Base-by-base conservation (phyloP, 768 basidiomycete genomes). In the Panellus pusillus region DNA sequence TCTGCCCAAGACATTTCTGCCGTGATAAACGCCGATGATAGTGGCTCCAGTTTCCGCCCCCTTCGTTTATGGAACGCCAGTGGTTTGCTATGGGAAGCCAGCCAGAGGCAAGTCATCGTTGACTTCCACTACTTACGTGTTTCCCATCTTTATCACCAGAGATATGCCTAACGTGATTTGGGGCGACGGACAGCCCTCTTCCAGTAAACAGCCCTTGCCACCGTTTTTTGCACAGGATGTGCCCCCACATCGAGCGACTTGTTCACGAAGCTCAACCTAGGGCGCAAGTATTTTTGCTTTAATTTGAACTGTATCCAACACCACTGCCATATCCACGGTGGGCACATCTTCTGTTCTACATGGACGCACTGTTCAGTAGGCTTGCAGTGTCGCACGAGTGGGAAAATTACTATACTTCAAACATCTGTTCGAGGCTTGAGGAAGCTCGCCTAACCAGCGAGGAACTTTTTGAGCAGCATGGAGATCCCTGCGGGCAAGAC, bases 71-170 rank as follows among this genome's bases (percentile, higher is more conserved):
- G 55, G 1, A 57, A 67, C 14, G 63, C 57, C 15, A 66, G 67
- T 0, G 81, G 81, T 4, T 62, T 82, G 17, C 39, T 80, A 2
- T 78, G 75, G 75, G 72, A 73, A 1, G 56, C 55, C 6, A 50
- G 44, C 32, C 54, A 55, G 17, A 55, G 54, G 47, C 32, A 20
- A 15, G 39, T n/a, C n/a, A n/a, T n/a, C n/a, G n/a, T n/a, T n/a
- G n/a, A n/a, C n/a, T n/a, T n/a, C n/a, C n/a, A n/a, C n/a, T n/a
- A n/a, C n/a, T n/a, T n/a, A n/a, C n/a, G n/a, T n/a, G n/a, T n/a
- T n/a, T 9, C 17, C 17, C 8, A 37, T 9, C 9, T 1, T 29
- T 37, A 27, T 38, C 9, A 31, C 2, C 18, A 50, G 44, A 29
- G 48, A 51, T 20, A 7, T 47, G 6, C 55, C 32, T 3, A 31